phyloP scores from a whole-genome alignment of 371 early-diverging fungal species.

The Rhizoclosmatium hyalinum region DNA sequence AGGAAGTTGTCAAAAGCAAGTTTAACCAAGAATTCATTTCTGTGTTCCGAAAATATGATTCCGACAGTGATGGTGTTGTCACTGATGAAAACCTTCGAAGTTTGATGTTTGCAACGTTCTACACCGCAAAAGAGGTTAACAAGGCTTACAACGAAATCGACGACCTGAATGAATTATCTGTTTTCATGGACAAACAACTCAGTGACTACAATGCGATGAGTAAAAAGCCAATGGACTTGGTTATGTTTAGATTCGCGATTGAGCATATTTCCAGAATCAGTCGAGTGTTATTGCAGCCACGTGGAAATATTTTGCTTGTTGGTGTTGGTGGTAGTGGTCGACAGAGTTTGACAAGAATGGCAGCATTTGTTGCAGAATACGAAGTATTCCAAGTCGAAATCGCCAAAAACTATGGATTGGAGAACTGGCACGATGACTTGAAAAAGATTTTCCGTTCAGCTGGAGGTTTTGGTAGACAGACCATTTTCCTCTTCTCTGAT shows the following conservation, averaged over 20 bases:
- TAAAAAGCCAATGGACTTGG: constrained; percentile 63
- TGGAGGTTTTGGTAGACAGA: constrained; percentile 52
- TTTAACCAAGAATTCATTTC: constrained; percentile 51
- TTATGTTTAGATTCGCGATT: constrained; percentile 63
- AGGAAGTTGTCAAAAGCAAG: constrained; percentile 41
- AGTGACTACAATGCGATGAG: constrained; percentile 55
- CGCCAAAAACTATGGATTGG: constrained; percentile 53
- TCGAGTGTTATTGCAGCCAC: constrained; percentile 56
- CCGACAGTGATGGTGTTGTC: constrained; percentile 46
- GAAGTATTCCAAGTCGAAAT: constrained; percentile 62
- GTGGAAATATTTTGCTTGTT: constrained; percentile 58
- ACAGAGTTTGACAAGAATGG: constrained; percentile 57
- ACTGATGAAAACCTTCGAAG: constrained; percentile 56
- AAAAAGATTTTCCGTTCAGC: constrained; percentile 56
- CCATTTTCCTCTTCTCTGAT: constrained; percentile 60
- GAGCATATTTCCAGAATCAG: constrained; percentile 61
- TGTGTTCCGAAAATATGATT: constrained; percentile 51
- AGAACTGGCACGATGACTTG: constrained; percentile 61
- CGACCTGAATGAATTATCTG: constrained; percentile 47
- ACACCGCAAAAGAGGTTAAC: constrained; percentile 44
- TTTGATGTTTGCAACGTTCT: constrained; percentile 58
- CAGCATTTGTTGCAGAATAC: constrained; percentile 58
- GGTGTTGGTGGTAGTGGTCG: constrained; percentile 64
- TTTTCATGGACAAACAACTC: constrained; percentile 51
- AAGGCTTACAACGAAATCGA: constrained; percentile 54